Percentiles rank a stretch among this genome's conserved stretches.
Evolutionary conservation across 495 filamentous ascomycete species (phyloP).

Genomic region (Xylaria venustula): DNA sequence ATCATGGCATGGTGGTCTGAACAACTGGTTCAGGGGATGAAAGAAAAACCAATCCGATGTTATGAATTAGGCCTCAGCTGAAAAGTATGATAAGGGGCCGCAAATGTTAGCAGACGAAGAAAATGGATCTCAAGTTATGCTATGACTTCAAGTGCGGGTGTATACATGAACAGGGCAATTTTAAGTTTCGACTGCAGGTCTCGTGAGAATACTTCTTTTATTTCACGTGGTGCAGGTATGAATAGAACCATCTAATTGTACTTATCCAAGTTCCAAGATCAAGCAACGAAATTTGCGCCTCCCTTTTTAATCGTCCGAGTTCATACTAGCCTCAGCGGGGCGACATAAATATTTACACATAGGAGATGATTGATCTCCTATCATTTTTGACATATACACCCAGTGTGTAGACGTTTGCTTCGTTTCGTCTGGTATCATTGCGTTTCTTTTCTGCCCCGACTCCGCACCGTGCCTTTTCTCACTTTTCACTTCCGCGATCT

Average conservation of each 20-base stretch:
- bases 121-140: neutral
- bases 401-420: neutral
- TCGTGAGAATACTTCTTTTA: neutral
- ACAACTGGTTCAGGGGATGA: too few relatives aligned
- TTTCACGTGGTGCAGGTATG: neutral
- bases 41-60: too few relatives aligned
- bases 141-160: neutral
- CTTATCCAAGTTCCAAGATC: neutral
- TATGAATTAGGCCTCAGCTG: too few relatives aligned
- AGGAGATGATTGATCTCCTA: neutral
- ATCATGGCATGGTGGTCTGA: neutral
- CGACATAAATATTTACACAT: neutral
- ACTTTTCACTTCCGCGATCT: neutral
- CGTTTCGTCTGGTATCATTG: slow-evolving; percentile 6
- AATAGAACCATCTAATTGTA: neutral
- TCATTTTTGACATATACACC: neutral
- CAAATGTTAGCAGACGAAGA: too few relatives aligned
- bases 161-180: neutral
- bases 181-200: neutral
- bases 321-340: neutral
- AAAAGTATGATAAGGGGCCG: too few relatives aligned
- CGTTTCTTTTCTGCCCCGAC: neutral
- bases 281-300: neutral
- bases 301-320: neutral
- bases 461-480: neutral